Evolutionary conservation across 1,139 yeast species (phyloP).

Genomic region (Magnusiomyces ingens): DNA sequence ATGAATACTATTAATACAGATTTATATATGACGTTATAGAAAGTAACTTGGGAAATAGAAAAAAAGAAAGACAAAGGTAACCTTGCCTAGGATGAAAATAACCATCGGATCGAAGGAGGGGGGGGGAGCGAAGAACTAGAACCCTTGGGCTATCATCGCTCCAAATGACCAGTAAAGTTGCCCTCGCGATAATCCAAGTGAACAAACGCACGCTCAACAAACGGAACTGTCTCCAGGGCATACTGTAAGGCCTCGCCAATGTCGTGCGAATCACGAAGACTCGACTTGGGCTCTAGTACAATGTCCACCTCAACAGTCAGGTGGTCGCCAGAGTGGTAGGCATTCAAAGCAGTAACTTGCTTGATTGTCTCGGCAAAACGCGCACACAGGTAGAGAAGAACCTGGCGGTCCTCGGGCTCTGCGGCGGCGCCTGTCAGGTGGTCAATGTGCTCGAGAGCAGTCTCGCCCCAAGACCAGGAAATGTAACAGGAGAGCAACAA

Average conservation of each 20-base stretch:
- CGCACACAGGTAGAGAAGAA: constrained; percentile 57
- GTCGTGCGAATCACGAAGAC: constrained; percentile 67
- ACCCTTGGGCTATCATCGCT: constrained; percentile 20
- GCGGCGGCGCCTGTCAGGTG: constrained; percentile 74
- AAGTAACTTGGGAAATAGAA: constrained; percentile 8
- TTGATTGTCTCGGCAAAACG: constrained; percentile 65
- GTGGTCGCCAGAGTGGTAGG: constrained; percentile 74
- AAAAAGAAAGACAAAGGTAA: background rate
- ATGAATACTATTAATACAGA: constrained; percentile 4
- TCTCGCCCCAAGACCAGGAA: constrained; percentile 53
- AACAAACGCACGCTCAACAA: constrained; percentile 74
- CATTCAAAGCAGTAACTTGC: constrained; percentile 59
- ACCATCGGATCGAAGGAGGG: background rate
- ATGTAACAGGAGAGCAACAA: constrained; percentile 55
- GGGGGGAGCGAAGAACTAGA: background rate
- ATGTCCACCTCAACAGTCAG: constrained; percentile 72
- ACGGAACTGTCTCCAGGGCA: constrained; percentile 69
- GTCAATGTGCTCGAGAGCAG: constrained; percentile 62
- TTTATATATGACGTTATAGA: constrained; percentile 8
- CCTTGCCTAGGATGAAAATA: too few species aligned
- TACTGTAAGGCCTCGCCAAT: constrained; percentile 77
- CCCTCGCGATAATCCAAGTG: constrained; percentile 58
- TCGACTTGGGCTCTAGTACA: constrained; percentile 48
- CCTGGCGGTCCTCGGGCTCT: constrained; percentile 51
- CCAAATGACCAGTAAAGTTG: constrained; percentile 35